Percentiles rank a stretch among this genome's conserved stretches.
Conservation (phyloP, 108 stramenopile genomes). For the Epithemia pelagica region DNA sequence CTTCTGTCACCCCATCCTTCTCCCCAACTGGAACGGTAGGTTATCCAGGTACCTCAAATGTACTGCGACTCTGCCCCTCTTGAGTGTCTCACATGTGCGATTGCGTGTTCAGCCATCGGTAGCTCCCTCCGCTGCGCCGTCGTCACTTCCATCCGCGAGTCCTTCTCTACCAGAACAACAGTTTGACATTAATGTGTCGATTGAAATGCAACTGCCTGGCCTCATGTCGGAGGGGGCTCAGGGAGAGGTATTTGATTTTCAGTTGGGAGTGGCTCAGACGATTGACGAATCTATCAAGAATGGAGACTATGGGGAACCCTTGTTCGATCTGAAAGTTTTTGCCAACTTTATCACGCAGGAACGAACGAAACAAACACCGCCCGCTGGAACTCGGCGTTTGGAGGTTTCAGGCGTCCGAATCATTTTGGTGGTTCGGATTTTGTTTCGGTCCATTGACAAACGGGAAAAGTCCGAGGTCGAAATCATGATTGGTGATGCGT, state of each 20-base stretch:
- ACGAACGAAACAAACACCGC: neutral
- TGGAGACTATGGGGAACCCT: neutral
- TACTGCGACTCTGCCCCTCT: too few species aligned
- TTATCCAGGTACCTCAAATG: too few species aligned
- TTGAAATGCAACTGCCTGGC: neutral
- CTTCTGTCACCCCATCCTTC: neutral
- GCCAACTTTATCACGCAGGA: neutral
- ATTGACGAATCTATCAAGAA: neutral
- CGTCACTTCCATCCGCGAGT: neutral
- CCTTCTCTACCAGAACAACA: neutral
- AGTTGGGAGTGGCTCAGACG: neutral
- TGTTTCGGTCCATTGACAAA: slow-evolving; percentile 9
- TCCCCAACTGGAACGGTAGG: neutral
- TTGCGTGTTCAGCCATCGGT: neutral
- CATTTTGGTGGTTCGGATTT: slow-evolving; percentile 13
- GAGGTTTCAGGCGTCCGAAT: slow-evolving; percentile 1
- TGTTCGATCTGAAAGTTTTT: neutral
- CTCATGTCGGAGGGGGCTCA: neutral
- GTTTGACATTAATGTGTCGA: neutral
- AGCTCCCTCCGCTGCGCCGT: neutral
- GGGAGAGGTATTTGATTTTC: neutral
- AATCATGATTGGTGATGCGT: slow-evolving; percentile 23
- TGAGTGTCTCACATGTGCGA: too few species aligned
- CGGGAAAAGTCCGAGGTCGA: slow-evolving; percentile 16
- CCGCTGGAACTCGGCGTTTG: neutral